Percentiles rank a stretch among this genome's conserved stretches.
Conservation (phyloP, 176 grass and related monocot genomes). For the Tillandsia leiboldiana region DNA sequence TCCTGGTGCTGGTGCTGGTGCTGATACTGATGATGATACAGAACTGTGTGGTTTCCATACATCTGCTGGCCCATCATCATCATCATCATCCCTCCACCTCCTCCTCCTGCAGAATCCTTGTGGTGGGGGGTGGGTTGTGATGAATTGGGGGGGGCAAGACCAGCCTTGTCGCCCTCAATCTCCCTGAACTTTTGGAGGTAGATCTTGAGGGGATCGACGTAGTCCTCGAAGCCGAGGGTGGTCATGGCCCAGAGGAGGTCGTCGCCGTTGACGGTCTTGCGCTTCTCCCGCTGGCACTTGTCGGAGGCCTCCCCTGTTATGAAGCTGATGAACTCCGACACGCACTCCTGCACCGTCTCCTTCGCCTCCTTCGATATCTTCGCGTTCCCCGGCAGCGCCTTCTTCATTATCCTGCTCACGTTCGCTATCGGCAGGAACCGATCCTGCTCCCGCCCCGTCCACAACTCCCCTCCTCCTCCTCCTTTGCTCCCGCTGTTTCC, state of each 20-base stretch:
- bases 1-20: constrained; percentile 32
- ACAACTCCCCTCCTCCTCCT: constrained; percentile 40
- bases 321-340: constrained; percentile 97
- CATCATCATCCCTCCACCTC: constrained; percentile 39
- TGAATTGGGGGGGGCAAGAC: not conserved
- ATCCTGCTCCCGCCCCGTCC: constrained; percentile 55
- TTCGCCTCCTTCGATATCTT: constrained; percentile 97
- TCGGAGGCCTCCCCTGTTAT: constrained; percentile 95
- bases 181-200: constrained; percentile 94
- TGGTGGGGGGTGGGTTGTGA: not conserved
- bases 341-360: constrained; percentile 99
- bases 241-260: constrained; percentile 96
- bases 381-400: constrained; percentile 79
- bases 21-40: constrained; percentile 17
- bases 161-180: constrained; percentile 71
- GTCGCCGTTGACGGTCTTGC: constrained; percentile 97
- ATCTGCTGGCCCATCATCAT: constrained; percentile 67
- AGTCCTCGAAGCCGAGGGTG: constrained; percentile 94
- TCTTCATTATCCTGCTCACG: constrained; percentile 98
- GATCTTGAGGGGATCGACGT: constrained; percentile 84
- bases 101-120: not conserved
- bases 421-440: constrained; percentile 88
- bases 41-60: constrained; percentile 25
- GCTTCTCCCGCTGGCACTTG: constrained; percentile 96
- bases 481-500: no score